Evolutionary conservation across 257 asterid genomes (phyloP).

Genomic region (Ocimum tenuiflorum): DNA sequence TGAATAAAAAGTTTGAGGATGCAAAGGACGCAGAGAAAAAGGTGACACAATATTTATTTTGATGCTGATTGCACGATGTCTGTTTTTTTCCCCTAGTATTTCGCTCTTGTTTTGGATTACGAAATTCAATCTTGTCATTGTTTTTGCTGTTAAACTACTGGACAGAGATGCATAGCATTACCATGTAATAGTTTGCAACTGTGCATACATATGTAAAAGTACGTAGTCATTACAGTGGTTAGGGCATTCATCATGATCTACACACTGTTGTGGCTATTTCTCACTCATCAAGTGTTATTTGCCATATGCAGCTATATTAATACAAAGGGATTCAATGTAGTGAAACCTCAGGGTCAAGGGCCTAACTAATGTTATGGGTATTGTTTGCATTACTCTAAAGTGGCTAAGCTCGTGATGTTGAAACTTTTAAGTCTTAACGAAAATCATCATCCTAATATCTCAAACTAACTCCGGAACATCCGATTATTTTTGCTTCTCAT

Average conservation of each 20-base stretch:
- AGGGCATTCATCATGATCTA: not conserved
- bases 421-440: not conserved
- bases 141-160: not conserved
- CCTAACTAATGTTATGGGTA: not conserved
- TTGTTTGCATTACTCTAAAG: not conserved
- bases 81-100: not conserved
- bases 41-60: conserved; percentile 36
- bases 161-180: not conserved
- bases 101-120: conserved; percentile 4
- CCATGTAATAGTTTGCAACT: not conserved
- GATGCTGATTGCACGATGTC: not conserved
- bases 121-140: conserved; percentile 2
- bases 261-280: not conserved
- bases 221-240: not conserved
- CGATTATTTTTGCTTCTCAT: not conserved
- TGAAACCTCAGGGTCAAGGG: not conserved
- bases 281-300: not conserved
- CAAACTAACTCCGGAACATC: not conserved
- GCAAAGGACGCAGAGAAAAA: conserved; percentile 89
- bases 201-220: not conserved
- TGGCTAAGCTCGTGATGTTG: conserved; percentile 3
- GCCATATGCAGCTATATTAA: not conserved
- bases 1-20: conserved; percentile 73
- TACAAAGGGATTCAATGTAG: not conserved
- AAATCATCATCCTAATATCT: not conserved